Evolutionary conservation across 306 rosid genomes (phyloP).

Genomic region (Glycyrrhiza uralensis): DNA sequence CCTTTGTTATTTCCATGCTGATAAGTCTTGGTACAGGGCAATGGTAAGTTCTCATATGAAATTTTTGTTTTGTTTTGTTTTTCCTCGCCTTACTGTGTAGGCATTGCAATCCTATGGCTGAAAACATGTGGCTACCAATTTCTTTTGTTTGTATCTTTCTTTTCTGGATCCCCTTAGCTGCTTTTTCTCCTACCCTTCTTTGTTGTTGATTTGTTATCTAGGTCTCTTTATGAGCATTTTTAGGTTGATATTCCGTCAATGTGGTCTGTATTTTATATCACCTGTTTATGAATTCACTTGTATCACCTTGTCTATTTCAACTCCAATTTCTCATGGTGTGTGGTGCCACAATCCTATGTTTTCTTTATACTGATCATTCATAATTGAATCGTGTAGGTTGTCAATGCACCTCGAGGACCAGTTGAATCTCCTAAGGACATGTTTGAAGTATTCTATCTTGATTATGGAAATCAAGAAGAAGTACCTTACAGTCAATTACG

Average conservation of each 20-base stretch:
- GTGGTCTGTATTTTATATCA: background rate
- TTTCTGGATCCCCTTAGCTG: background rate
- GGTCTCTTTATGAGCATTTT: background rate
- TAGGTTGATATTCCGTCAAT: background rate
- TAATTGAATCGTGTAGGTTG: slow-evolving; percentile 50
- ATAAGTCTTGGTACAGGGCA: slow-evolving; percentile 86
- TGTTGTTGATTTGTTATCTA: background rate
- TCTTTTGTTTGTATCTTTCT: background rate
- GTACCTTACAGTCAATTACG: slow-evolving; percentile 64
- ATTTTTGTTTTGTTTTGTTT: background rate
- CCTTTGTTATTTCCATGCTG: slow-evolving; percentile 70
- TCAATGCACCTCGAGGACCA: slow-evolving; percentile 76
- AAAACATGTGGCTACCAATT: background rate
- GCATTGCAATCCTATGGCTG: slow-evolving; percentile 12
- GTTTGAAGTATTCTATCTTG: slow-evolving; percentile 87
- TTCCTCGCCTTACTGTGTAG: background rate
- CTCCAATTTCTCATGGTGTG: background rate
- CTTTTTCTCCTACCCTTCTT: background rate
- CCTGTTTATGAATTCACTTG: background rate
- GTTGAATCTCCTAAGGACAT: slow-evolving; percentile 69
- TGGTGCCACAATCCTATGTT: background rate
- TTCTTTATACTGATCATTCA: slow-evolving; percentile 15
- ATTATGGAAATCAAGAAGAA: slow-evolving; percentile 86
- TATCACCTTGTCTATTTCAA: background rate
- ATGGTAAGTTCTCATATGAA: slow-evolving; percentile 53